Evolutionary conservation across 805 yeast species (phyloP).

Genomic region (Scheffersomyces stipitis): DNA sequence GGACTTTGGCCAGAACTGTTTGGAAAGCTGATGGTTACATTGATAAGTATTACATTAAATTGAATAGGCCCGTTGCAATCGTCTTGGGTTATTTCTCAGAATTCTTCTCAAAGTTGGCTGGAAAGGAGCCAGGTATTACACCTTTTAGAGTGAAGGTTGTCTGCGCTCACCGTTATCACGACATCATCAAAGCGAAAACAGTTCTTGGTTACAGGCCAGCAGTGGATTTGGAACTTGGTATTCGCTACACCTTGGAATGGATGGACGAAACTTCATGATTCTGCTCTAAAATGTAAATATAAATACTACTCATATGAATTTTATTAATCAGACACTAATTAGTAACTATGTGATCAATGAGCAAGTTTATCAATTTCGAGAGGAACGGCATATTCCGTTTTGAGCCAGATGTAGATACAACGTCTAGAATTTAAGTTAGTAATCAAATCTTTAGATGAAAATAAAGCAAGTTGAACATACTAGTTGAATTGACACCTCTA

Average conservation of each 20-base stretch:
- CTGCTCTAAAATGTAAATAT: too few species aligned
- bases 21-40: constrained; percentile 96
- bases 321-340: too few species aligned
- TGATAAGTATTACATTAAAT: constrained; percentile 64
- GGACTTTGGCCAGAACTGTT: constrained; percentile 94
- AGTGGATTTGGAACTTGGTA: constrained; percentile 78
- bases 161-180: constrained; percentile 92
- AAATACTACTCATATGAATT: too few species aligned
- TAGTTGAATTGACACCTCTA: too few species aligned
- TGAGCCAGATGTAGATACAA: too few species aligned
- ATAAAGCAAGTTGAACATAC: too few species aligned
- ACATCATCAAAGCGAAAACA: constrained; percentile 81
- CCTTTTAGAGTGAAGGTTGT: constrained; percentile 92
- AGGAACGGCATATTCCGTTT: too few species aligned
- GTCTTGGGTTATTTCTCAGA: constrained; percentile 80
- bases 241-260: constrained; percentile 78
- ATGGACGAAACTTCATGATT: constrained; percentile 82
- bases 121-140: constrained; percentile 90
- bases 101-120: constrained; percentile 62
- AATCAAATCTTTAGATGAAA: too few species aligned
- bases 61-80: constrained; percentile 75
- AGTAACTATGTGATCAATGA: too few species aligned
- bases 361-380: too few species aligned
- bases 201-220: constrained; percentile 78
- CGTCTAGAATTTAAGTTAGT: too few species aligned